Evolutionary conservation across 1,139 yeast species (phyloP).

Genomic region (Hyphopichia buzzinii): DNA sequence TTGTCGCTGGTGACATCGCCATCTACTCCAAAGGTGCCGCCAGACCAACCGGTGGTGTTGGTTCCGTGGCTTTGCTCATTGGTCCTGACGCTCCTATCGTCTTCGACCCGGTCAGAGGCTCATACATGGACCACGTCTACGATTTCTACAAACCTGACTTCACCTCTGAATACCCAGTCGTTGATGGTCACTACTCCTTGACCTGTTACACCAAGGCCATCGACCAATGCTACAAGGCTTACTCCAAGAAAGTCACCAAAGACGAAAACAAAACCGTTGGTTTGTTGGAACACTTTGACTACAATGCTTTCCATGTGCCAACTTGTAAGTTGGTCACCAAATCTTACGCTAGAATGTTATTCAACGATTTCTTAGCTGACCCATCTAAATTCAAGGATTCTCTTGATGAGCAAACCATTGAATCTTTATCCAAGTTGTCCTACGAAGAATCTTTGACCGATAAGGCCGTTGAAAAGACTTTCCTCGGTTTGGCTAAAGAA

Average conservation of each 20-base stretch:
- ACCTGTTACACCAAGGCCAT: constrained; percentile 93
- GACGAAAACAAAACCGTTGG: constrained; percentile 58
- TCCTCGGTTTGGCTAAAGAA: constrained; percentile 77
- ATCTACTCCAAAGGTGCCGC: constrained; percentile 97
- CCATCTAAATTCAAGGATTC: constrained; percentile 55
- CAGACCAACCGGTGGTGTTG: constrained; percentile 99
- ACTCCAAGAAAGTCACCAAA: constrained; percentile 76
- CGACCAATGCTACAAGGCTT: constrained; percentile 80
- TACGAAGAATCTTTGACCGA: constrained; percentile 82
- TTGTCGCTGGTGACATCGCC: constrained; percentile 97
- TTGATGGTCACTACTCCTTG: constrained; percentile 95
- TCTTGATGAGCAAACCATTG: constrained; percentile 55
- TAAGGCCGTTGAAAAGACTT: constrained; percentile 79
- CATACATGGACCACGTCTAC: constrained; percentile 93
- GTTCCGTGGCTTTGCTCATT: constrained; percentile 89
- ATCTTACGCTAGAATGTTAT: constrained; percentile 88
- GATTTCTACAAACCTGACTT: constrained; percentile 98
- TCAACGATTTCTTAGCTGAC: constrained; percentile 79
- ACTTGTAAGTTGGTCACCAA: constrained; percentile 94
- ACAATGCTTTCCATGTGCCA: constrained; percentile 97
- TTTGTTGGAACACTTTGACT: constrained; percentile 73
- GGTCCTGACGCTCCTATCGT: constrained; percentile 99
- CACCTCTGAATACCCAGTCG: constrained; percentile 94
- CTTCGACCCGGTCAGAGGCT: constrained; percentile 83
- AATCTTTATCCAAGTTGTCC: constrained; percentile 52